A percentile compares a stretch with the other conserved stretches of the same genome.
Conservation (phyloP, 2,329 filamentous ascomycete species). For the Cladosporium oxysporum region DNA sequence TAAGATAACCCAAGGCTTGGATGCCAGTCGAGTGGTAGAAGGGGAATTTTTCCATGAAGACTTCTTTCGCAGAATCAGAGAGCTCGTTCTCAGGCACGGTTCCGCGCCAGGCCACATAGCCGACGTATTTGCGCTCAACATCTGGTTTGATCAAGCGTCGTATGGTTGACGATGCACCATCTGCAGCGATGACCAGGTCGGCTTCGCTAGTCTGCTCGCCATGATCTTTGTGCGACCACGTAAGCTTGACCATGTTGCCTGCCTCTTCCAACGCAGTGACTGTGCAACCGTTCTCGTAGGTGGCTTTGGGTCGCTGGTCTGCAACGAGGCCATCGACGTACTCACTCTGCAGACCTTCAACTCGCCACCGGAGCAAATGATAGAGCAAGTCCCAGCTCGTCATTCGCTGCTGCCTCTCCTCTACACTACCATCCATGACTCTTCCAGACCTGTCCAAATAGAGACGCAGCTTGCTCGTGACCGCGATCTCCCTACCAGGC, state of each 20-base stretch:
- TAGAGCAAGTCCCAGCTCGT: constrained; percentile 53
- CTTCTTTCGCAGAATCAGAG: constrained; percentile 35
- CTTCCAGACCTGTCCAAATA: constrained; percentile 35
- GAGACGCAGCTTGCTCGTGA: constrained; percentile 30
- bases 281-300: constrained; percentile 35
- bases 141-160: constrained; percentile 31
- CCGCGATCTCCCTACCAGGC: constrained; percentile 38
- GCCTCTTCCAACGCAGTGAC: constrained; percentile 31
- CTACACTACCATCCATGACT: constrained; percentile 31
- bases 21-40: constrained; percentile 43
- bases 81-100: constrained; percentile 38
- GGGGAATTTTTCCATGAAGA: constrained; percentile 43
- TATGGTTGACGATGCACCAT: constrained; percentile 40
- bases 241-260: constrained; percentile 28
- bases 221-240: constrained; percentile 30
- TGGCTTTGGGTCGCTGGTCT: constrained; percentile 26
- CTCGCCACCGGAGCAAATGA: constrained; percentile 48
- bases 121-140: constrained; percentile 34
- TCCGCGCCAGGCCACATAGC: constrained; percentile 38
- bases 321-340: constrained; percentile 30
- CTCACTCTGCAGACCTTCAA: constrained; percentile 41
- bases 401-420: constrained; percentile 46
- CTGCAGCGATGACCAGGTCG: constrained; percentile 48
- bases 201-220: constrained; percentile 26
- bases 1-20: constrained; percentile 47